A percentile compares a stretch with the other conserved stretches of the same genome.
Evolutionary conservation across 2,329 filamentous ascomycete genomes (phyloP).

Genomic region (Fusarium proliferatum): DNA sequence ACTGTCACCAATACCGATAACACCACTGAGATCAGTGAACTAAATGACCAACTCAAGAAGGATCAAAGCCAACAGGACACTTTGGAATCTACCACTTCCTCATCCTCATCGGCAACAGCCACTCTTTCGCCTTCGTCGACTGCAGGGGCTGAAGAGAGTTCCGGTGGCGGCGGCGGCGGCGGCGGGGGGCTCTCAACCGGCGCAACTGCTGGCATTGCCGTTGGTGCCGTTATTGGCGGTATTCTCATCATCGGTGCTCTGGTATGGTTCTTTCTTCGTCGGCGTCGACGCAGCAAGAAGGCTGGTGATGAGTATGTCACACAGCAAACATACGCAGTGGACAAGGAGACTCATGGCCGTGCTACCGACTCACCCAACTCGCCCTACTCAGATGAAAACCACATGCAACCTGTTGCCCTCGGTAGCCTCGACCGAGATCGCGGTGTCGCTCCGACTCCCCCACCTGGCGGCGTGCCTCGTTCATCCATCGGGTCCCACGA

Average conservation of each 20-base stretch:
- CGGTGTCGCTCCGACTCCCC: conserved; percentile 12
- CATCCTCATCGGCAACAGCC: conserved; percentile 3
- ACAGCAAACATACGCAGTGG: conserved; percentile 55
- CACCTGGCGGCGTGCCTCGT: conserved; percentile 17
- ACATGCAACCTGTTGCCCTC: conserved; percentile 42
- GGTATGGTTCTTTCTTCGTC: conserved; percentile 58
- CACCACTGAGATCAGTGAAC: not conserved
- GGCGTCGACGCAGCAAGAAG: conserved; percentile 48
- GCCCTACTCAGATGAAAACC: conserved; percentile 56
- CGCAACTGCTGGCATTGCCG: conserved; percentile 60
- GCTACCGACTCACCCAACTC: conserved; percentile 55
- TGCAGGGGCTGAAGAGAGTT: not conserved
- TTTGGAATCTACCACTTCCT: not conserved
- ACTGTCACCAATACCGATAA: conserved; percentile 13
- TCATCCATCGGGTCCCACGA: conserved; percentile 34
- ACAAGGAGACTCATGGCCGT: conserved; percentile 58
- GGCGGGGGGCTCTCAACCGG: conserved; percentile 53
- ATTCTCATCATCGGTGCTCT: conserved; percentile 54
- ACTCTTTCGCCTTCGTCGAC: not conserved
- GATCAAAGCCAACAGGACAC: not conserved
- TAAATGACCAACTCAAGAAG: not conserved
- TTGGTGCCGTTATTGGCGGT: conserved; percentile 53
- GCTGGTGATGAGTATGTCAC: conserved; percentile 38
- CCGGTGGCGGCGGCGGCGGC: conserved; percentile 11
- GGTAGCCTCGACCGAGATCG: conserved; percentile 26